Evolutionary conservation across 495 filamentous ascomycete genomes (phyloP).

Genomic region (Hypoxylon cercidicola): DNA sequence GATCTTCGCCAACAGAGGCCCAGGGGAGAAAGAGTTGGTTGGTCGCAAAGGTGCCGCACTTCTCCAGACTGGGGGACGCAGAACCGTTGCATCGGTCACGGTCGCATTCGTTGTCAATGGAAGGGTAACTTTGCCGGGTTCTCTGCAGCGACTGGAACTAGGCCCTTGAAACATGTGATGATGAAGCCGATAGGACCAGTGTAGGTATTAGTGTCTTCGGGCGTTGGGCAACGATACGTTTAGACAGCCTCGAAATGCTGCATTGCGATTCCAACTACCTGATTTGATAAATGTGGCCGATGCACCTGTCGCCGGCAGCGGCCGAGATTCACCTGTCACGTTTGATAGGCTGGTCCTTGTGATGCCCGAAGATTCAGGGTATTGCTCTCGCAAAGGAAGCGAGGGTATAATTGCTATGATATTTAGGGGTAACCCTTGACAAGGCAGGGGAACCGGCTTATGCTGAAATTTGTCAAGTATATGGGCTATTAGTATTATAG

Average conservation of each 20-base stretch:
- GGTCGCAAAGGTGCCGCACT: slow-evolving; percentile 8
- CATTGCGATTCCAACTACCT: slow-evolving; percentile 11
- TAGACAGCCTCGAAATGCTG: slow-evolving; percentile 25
- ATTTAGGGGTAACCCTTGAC: slow-evolving; percentile 25
- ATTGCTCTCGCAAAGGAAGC: slow-evolving; percentile 22
- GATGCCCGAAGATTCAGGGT: slow-evolving; percentile 14
- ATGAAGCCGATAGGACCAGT: slow-evolving; percentile 26
- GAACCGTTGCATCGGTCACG: slow-evolving; percentile 36
- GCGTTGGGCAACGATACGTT: slow-evolving; percentile 9
- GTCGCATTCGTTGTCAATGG: slow-evolving; percentile 35
- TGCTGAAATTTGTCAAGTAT: slow-evolving; percentile 14
- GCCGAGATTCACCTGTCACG: slow-evolving; percentile 30
- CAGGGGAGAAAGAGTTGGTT: slow-evolving; percentile 7
- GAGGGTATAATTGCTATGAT: slow-evolving; percentile 17
- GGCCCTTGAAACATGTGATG: slow-evolving; percentile 37
- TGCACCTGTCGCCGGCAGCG: slow-evolving; percentile 18
- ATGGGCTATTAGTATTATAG: background rate
- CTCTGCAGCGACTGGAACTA: slow-evolving; percentile 13
- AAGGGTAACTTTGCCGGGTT: slow-evolving; percentile 26
- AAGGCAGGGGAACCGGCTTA: slow-evolving; percentile 27
- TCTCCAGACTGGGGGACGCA: slow-evolving; percentile 31
- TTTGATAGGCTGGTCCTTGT: slow-evolving; percentile 36
- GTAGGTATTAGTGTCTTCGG: too few species aligned
- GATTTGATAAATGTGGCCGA: slow-evolving; percentile 25
- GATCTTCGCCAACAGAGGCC: slow-evolving; percentile 8